Conservation (phyloP, 2,329 filamentous ascomycete species). For the Reticulascus tulasneorum region DNA sequence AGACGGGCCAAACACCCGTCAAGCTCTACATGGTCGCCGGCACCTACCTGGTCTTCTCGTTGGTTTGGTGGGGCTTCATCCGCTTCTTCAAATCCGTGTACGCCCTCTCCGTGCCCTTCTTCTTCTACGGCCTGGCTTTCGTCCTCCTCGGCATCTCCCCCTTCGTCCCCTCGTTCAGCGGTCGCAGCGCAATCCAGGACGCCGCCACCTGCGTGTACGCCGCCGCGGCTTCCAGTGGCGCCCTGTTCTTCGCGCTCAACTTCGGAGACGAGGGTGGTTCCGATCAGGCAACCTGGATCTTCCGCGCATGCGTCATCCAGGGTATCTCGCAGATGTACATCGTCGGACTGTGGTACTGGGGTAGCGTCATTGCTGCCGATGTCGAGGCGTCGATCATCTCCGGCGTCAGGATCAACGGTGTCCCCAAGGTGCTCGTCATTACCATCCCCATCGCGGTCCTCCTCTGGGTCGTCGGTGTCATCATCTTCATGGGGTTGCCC, state of each 20-base stretch:
- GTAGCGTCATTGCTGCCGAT: too few relatives aligned
- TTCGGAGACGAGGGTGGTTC: constrained; percentile 62
- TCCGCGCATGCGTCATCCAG: constrained; percentile 62
- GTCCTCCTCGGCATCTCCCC: constrained; percentile 58
- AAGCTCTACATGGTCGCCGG: constrained; percentile 58
- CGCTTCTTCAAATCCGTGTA: constrained; percentile 53
- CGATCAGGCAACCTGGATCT: constrained; percentile 61
- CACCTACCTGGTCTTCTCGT: constrained; percentile 54
- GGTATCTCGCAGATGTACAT: constrained; percentile 65
- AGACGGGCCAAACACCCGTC: constrained; percentile 53
- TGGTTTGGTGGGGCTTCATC: constrained; percentile 62
- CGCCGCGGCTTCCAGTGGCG: constrained; percentile 58
- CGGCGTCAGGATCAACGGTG: constrained; percentile 23
- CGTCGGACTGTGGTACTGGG: constrained; percentile 66
- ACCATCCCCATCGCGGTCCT: constrained; percentile 54
- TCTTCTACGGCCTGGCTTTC: constrained; percentile 61
- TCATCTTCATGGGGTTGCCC: constrained; percentile 58
- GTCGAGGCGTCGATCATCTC: constrained; percentile 9
- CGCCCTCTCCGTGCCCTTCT: constrained; percentile 55
- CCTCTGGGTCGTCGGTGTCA: constrained; percentile 52
- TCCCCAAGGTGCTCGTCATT: constrained; percentile 35
- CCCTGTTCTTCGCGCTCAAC: constrained; percentile 63
- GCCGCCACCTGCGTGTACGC: constrained; percentile 60
- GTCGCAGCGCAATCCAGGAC: constrained; percentile 49
- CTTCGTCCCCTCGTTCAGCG: constrained; percentile 34